phyloP scores from a whole-genome alignment of 768 basidiomycete genomes.

The Leccinellum rugosiceps region DNA sequence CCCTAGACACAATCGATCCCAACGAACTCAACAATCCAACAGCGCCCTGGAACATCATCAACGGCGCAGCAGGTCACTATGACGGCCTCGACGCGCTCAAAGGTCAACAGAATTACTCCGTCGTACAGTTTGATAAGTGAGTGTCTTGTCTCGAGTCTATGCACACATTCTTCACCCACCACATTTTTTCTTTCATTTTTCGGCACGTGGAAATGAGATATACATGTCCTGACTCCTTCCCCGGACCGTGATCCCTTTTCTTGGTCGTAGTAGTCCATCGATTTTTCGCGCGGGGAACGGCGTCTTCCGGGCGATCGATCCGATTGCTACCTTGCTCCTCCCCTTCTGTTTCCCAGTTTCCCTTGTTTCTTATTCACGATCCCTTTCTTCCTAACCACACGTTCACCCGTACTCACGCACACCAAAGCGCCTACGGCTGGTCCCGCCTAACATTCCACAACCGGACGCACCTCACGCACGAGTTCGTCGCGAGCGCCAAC shows the following conservation, averaged over 20 bases:
- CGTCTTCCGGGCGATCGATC: too few species aligned
- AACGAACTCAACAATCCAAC: conserved; percentile 23
- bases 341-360: neutral
- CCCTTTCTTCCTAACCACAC: neutral
- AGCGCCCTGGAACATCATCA: conserved; percentile 28
- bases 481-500: conserved; percentile 30
- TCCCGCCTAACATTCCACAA: conserved; percentile 30
- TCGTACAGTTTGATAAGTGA: conserved; percentile 12
- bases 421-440: conserved; percentile 24
- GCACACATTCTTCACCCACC: neutral
- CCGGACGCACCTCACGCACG: conserved; percentile 28
- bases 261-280: too few species aligned
- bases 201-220: too few species aligned
- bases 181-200: neutral
- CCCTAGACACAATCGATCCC: conserved; percentile 18
- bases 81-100: conserved; percentile 24
- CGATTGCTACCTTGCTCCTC: neutral
- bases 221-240: too few species aligned
- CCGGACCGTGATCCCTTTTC: too few species aligned
- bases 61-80: conserved; percentile 27
- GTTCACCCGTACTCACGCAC: neutral
- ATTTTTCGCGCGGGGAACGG: too few species aligned
- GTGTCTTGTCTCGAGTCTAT: neutral
- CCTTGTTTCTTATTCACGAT: neutral
- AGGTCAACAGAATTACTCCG: neutral